Conservation (phyloP, 2,329 filamentous ascomycete genomes). For the Anisogramma anomala region DNA sequence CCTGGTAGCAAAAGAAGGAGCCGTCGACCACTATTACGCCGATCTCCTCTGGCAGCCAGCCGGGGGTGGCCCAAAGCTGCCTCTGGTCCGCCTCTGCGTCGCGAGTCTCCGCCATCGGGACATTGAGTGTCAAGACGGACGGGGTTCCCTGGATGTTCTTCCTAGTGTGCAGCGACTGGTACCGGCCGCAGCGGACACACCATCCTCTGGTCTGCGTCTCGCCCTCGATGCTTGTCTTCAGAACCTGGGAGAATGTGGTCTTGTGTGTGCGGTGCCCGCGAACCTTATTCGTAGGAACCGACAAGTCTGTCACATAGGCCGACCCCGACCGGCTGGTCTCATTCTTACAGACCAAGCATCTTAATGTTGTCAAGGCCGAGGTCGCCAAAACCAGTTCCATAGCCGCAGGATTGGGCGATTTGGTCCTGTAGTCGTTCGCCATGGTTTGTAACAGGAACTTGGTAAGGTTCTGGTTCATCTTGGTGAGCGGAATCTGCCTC, state of each 20-base stretch:
- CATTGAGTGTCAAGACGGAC: slow-evolving; percentile 79
- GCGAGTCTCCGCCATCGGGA: slow-evolving; percentile 44
- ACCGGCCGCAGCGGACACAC: slow-evolving; percentile 83
- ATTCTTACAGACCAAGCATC: slow-evolving; percentile 76
- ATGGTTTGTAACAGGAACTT: slow-evolving; percentile 79
- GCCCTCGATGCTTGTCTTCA: slow-evolving; percentile 86
- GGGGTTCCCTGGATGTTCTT: slow-evolving; percentile 77
- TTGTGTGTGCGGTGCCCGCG: slow-evolving; percentile 40
- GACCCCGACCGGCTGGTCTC: slow-evolving; percentile 72
- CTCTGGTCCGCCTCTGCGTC: slow-evolving; percentile 52
- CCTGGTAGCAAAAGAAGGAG: slow-evolving; percentile 92
- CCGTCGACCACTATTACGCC: slow-evolving; percentile 82
- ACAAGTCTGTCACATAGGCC: slow-evolving; percentile 73
- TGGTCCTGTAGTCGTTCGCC: slow-evolving; percentile 60
- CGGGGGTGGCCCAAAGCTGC: slow-evolving; percentile 75
- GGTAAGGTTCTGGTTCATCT: slow-evolving; percentile 76
- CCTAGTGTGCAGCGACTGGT: slow-evolving; percentile 75
- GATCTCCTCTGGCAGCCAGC: slow-evolving; percentile 89
- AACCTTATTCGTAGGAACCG: slow-evolving; percentile 54
- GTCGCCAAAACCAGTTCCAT: slow-evolving; percentile 72
- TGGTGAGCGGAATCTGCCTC: slow-evolving; percentile 59
- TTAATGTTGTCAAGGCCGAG: slow-evolving; percentile 59
- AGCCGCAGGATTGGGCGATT: slow-evolving; percentile 47
- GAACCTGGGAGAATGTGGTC: slow-evolving; percentile 71
- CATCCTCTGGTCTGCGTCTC: slow-evolving; percentile 84